Evolutionary conservation across 805 yeast genomes (phyloP), one percentile per base, ranked within the genome.

Genomic region (Cyberlindnera maclurae): DNA sequence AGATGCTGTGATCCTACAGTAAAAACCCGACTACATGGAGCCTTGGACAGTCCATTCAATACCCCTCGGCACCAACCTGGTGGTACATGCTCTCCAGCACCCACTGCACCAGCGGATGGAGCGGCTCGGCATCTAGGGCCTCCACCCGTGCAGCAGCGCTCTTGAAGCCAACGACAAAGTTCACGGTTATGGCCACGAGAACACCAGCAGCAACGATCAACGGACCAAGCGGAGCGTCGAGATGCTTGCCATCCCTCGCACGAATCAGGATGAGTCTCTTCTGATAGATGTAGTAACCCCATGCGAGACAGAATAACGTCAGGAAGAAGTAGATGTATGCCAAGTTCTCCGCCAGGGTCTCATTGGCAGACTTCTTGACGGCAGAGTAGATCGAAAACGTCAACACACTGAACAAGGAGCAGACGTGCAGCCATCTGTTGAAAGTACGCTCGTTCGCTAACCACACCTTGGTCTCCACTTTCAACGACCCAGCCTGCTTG

Each of bases 401-500:
- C 52, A 93, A 65, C 0, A 89, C 79, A 15, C 95, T 79, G 50
- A 93, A 70, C 57, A 93, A 67, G 0, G 94, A 77, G 12, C 95
- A 83, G 16, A 90, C 90, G 45, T 82, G 88, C 48, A 93, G 69
- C 98, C 98, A 93, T 62, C 94, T 76, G 68, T 86, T 82, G 66
- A 89, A 90, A 4, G 98, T 93, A 61, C 98, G 82, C 66, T 93
- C 98, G 57, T 93, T 93, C 22, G 98, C 98, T 47, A 93, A 71
- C 97, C 97, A 93, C 12, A 93, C 98, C 58, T 93, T 93, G 24
- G 97, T 94, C 66, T 93, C 98, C 42, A 93, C 89, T 62, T 84
- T 88, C 40, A 88, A 76, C 2, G 96, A 93, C 7, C 96, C 96
- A 20, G 89, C 80, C 59, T 88, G 88, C 55, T 89, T 84, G 51